Percentiles rank a stretch among this genome's conserved stretches.
These are phyloP conservation scores for Solanum commersonii DNA, from an alignment of 257 asterid genomes.

Conservation along the genomic window DNA sequence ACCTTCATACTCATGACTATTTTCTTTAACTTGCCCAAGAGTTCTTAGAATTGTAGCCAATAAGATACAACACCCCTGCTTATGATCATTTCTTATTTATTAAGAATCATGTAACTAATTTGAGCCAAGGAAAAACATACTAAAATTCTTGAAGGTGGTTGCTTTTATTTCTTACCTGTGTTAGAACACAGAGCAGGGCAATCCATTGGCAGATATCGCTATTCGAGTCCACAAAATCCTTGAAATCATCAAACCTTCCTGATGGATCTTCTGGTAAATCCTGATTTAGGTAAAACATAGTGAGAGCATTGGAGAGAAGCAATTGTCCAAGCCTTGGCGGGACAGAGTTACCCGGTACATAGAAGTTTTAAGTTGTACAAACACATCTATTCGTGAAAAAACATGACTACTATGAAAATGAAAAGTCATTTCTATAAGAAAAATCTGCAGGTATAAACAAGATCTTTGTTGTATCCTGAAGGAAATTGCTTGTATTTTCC, in stretches of 20 bases:
- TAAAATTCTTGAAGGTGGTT: neutral
- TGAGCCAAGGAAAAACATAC: neutral
- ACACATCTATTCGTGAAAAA: no score
- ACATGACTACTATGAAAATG: neutral
- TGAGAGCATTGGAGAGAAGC: neutral
- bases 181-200: constrained; percentile 19
- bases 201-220: constrained; percentile 24
- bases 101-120: no score
- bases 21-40: constrained; percentile 1
- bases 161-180: constrained; percentile 24
- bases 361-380: no score
- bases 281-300: constrained; percentile 10
- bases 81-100: neutral
- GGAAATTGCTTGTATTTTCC: neutral
- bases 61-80: constrained; percentile 42
- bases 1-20: neutral
- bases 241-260: constrained; percentile 30
- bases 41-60: constrained; percentile 37
- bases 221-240: constrained; percentile 23
- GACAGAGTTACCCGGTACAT: neutral
- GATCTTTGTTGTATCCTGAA: neutral
- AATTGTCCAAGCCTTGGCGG: neutral
- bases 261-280: constrained; percentile 31
- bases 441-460: neutral
- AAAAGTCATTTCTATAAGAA: neutral